These are phyloP conservation scores for Mytilinidion resinicola DNA, from an alignment of 495 filamentous ascomycete genomes.

Conservation along the genomic window DNA sequence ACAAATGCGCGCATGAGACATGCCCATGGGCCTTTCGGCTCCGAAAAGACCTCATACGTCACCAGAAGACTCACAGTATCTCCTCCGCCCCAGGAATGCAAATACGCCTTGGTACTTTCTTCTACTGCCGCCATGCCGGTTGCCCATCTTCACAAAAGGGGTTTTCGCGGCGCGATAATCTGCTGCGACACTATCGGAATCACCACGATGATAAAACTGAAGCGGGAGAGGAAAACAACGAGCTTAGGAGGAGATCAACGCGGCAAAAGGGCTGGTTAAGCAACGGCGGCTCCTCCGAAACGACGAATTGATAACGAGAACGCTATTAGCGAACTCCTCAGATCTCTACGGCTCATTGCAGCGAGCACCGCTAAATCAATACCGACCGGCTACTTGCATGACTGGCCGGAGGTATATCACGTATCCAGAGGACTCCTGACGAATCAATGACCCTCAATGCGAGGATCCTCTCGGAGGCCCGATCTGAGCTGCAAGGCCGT, in stretches of 20 bases:
- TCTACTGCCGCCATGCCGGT: neutral
- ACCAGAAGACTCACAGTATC: neutral
- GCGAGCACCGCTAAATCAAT: neutral
- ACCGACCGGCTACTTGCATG: neutral
- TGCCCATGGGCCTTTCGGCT: neutral
- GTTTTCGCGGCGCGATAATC: slow-evolving; percentile 6
- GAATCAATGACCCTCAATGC: too few species aligned
- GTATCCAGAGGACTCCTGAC: neutral
- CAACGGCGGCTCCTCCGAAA: neutral
- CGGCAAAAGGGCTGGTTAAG: neutral
- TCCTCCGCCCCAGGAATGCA: neutral
- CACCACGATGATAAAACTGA: neutral
- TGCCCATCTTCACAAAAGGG: slow-evolving; percentile 1
- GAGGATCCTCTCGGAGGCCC: too few species aligned
- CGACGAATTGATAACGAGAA: neutral
- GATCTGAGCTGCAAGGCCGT: too few species aligned
- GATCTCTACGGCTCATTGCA: neutral
- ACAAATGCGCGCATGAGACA: neutral
- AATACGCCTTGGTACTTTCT: neutral
- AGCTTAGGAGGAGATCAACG: neutral
- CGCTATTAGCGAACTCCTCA: neutral
- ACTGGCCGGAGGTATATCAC: neutral
- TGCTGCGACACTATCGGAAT: slow-evolving; percentile 6
- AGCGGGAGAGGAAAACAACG: neutral
- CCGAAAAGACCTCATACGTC: slow-evolving; percentile 1